A percentile compares a stretch with the other conserved stretches of the same genome.
Evolutionary conservation across 1,284 basidiomycete genomes (phyloP).

Genomic region (Pyrrhoderma lamaoense): DNA sequence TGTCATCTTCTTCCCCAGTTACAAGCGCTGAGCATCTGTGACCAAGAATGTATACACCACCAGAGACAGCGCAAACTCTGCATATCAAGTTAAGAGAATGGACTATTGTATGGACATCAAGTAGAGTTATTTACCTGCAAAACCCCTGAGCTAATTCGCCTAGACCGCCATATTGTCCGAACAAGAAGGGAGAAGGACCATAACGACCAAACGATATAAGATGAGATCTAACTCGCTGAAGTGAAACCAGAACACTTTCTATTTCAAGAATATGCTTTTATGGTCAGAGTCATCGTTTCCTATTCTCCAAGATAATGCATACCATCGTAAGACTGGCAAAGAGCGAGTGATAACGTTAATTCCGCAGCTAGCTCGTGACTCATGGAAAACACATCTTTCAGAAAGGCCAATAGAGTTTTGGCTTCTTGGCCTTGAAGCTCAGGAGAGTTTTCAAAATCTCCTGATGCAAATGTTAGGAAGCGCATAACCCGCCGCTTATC

Average conservation of each 20-base stretch:
- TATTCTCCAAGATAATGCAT: conserved; percentile 18
- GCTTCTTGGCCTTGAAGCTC: conserved; percentile 55
- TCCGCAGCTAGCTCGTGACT: conserved; percentile 49
- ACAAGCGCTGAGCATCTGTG: conserved; percentile 27
- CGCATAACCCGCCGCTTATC: conserved; percentile 94
- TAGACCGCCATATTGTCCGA: conserved; percentile 90
- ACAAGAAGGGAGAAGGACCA: conserved; percentile 84
- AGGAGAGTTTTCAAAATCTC: conserved; percentile 60
- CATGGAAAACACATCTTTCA: conserved; percentile 57
- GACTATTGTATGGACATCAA: not conserved
- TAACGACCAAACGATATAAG: conserved; percentile 81
- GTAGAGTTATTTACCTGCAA: conserved; percentile 38
- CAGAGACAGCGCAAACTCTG: conserved; percentile 78
- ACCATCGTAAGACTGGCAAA: conserved; percentile 52
- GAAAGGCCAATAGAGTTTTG: conserved; percentile 51
- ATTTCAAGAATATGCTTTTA: conserved; percentile 6
- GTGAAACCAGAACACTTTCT: conserved; percentile 61
- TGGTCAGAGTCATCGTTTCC: conserved; percentile 9
- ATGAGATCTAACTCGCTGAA: conserved; percentile 64
- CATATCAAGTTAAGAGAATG: not conserved
- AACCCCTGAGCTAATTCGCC: conserved; percentile 94
- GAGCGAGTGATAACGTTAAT: conserved; percentile 69
- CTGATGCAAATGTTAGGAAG: conserved; percentile 75
- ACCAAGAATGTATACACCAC: conserved; percentile 82
- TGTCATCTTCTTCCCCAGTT: conserved; percentile 15